These are phyloP conservation scores for Candida tammaniensis DNA, from an alignment of 805 yeast genomes.

Conservation along the genomic window DNA sequence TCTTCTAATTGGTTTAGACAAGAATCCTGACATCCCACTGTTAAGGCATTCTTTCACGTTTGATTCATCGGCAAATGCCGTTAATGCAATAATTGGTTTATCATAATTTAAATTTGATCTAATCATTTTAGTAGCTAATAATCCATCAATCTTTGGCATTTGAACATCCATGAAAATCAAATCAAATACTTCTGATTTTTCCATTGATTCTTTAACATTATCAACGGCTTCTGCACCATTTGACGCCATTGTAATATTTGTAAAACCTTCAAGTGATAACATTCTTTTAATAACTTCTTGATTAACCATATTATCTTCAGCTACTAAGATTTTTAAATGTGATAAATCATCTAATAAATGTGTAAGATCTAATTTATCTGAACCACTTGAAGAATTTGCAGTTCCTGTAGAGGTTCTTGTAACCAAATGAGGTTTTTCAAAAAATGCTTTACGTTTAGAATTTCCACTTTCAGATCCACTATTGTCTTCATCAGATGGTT, in stretches of 20 bases:
- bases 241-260: conserved; percentile 70
- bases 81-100: conserved; percentile 86
- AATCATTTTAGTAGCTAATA: conserved; percentile 74
- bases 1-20: conserved; percentile 84
- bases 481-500: neutral
- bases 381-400: conserved; percentile 32
- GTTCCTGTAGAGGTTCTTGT: conserved; percentile 53
- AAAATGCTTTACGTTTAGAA: conserved; percentile 7
- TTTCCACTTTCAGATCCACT: neutral
- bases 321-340: conserved; percentile 64
- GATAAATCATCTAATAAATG: conserved; percentile 17
- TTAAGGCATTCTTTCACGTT: conserved; percentile 81
- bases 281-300: conserved; percentile 91
- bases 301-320: conserved; percentile 91
- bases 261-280: conserved; percentile 80
- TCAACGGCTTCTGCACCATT: conserved; percentile 91
- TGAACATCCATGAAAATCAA: conserved; percentile 95
- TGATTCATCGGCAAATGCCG: conserved; percentile 93
- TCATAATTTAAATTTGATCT: conserved; percentile 57
- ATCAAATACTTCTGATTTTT: conserved; percentile 49
- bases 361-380: conserved; percentile 7
- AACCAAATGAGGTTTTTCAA: conserved; percentile 44
- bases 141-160: conserved; percentile 93
- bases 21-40: conserved; percentile 91
- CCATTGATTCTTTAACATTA: conserved; percentile 49